These are phyloP conservation scores for Starmerella tilneyi DNA, from an alignment of 805 yeast species.

Conservation along the genomic window DNA sequence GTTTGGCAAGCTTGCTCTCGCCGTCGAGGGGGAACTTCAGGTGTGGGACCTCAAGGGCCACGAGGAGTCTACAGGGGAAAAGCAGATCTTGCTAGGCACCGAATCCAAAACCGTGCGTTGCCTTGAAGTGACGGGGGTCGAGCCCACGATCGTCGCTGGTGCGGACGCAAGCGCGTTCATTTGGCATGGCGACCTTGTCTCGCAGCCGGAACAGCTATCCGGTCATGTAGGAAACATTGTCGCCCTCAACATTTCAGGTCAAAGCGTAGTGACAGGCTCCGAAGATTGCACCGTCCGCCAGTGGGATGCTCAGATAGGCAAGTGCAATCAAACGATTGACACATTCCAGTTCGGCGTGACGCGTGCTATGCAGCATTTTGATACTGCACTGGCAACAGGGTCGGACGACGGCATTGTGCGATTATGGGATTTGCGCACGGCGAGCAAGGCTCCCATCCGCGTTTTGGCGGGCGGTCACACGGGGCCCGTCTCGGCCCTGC, in stretches of 20 bases:
- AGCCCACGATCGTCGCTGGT: constrained; percentile 16
- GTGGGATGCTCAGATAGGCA: constrained; percentile 61
- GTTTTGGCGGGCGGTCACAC: constrained; percentile 49
- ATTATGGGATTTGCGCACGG: constrained; percentile 65
- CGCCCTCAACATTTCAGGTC: constrained; percentile 46
- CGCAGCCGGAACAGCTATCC: constrained; percentile 42
- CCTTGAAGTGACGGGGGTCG: constrained; percentile 12
- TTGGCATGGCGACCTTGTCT: constrained; percentile 22
- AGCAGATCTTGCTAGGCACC: constrained; percentile 3
- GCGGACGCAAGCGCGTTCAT: constrained; percentile 12
- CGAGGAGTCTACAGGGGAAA: constrained; percentile 2
- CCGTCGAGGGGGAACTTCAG: constrained; percentile 59
- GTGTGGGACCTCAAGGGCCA: constrained; percentile 16
- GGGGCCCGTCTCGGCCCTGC: constrained; percentile 54
- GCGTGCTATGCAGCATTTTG: constrained; percentile 60
- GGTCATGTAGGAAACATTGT: constrained; percentile 61
- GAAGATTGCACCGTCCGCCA: constrained; percentile 62
- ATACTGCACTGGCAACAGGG: constrained; percentile 71
- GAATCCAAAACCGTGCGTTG: constrained; percentile 1
- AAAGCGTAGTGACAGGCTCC: constrained; percentile 53
- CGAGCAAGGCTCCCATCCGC: constrained; percentile 38
- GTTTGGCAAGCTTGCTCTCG: constrained; percentile 65
- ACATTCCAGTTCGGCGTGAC: constrained; percentile 37
- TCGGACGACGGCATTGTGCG: constrained; percentile 66
- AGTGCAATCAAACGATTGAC: constrained; percentile 61